Evolutionary conservation across 2,329 filamentous ascomycete genomes (phyloP), one percentile per base, ranked within the genome.

Genomic region (Alternaria brassicae): DNA sequence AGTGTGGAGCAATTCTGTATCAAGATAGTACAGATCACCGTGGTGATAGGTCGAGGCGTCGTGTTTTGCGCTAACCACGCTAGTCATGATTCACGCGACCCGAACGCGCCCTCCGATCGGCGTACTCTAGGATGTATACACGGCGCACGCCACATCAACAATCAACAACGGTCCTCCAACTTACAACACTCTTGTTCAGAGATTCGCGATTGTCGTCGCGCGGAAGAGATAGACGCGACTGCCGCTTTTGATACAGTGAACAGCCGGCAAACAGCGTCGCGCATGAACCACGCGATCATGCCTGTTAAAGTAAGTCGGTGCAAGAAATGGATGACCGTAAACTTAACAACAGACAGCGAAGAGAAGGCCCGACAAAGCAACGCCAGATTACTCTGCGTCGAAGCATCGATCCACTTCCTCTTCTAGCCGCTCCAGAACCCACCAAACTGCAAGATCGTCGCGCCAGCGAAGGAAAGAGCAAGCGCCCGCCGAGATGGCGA

Each of bases 61-160:
- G 28, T 56, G 56, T 58, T 54, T 45, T 39, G 56, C 44, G 40
- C 56, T 53, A 62, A 56, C 44, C 60, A 17, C 60, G 56, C 60
- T 62, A 60, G 56, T 53, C 48, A 53, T 17, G 53, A 34, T 50
- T 42, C 48, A 54, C 56, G 60, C 56, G 60, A 60, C 53, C 51
- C 53, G 36, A 21, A 56, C 59, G 57, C 56, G 60, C 48, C 53
- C 27, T 50, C 13, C 17, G 49, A 56, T 45, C 41, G 48, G 59
- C 34, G 55, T 55, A 47, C 44, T 50, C 25, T 34, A 42, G 40
- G 44, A 48, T 48, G 28, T 57, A 56, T 44, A 45, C 52, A 34
- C 40, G 4, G 40, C 42, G 39, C 40, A 58, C 40, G 4, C 51
- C 42, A 45, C 40, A 58, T 56, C 53, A 60, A 62, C 34, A 50